Base-by-base conservation (phyloP, 2,329 filamentous ascomycete species). In the Pyrenochaeta sp. region DNA sequence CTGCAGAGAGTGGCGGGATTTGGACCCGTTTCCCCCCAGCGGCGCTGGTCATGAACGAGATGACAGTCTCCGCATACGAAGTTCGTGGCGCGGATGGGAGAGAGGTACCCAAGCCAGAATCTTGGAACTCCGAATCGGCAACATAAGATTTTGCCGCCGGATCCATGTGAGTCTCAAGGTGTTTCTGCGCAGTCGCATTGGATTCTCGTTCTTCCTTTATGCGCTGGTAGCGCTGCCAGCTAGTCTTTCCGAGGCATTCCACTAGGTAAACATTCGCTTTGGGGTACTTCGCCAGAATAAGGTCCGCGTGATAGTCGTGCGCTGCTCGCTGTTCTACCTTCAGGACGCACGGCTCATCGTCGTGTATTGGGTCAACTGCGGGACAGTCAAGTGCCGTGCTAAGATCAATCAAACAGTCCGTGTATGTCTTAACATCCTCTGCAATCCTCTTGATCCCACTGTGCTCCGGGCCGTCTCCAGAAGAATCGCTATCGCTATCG, bases 81-180 rank as follows among this genome's bases (percentile, higher is more conserved):
- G 61, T 54, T 7, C 30, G 50, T 12, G 48, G 30, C 27, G 34
- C 42, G 1, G 47, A 40, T n/a, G 61, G 54, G 2, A 70, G 42
- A 13, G 67, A 69, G 2, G 61, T 65, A 8, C 68, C 66, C 5
- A 71, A 25, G 0, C 68, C 68, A 24, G 67, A 69, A 40, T 71
- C 67, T 37, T 65, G 52, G 27, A 69, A 72, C 6, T 67, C 58
- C 2, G 67, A 69, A 4, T 40, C 27, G 2, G 57, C 50, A 2
- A 56, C 9, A 8, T 28, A 46, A 5, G 56, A 66, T 47, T 59
- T 62, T 10, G 28, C n/a, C 27, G 32, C 39, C 7, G 34, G 24
- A n/a, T 5, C 22, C 50, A 32, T 13, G 49, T 36, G 32, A 22
- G 25, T 10, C n/a, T 27, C 12, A 32, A 9, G 8, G 15, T 30